Evolutionary conservation across 1,139 yeast genomes (phyloP).

Genomic region (Saccharomyces hybrid): DNA sequence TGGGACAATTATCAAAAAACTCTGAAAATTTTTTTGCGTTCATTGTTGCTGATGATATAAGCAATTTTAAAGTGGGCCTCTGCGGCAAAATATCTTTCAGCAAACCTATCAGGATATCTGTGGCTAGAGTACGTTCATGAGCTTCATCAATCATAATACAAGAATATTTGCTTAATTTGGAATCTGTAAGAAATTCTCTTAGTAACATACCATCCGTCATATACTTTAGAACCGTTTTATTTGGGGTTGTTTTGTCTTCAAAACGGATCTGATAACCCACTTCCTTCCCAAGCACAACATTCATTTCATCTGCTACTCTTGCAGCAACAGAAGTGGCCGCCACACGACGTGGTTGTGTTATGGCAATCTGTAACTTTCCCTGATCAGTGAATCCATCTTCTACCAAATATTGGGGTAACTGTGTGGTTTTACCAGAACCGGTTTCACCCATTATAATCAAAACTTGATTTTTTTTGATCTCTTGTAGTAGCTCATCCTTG

Average conservation of each 20-base stretch:
- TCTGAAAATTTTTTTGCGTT: slow-evolving; percentile 78
- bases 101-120: slow-evolving; percentile 80
- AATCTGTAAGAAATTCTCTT: slow-evolving; percentile 75
- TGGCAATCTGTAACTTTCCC: slow-evolving; percentile 49
- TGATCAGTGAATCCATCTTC: slow-evolving; percentile 66
- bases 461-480: slow-evolving; percentile 59
- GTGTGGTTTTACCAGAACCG: slow-evolving; percentile 96
- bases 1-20: slow-evolving; percentile 76
- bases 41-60: slow-evolving; percentile 91
- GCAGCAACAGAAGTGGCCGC: slow-evolving; percentile 66
- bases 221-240: slow-evolving; percentile 55
- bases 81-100: slow-evolving; percentile 56
- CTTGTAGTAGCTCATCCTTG: slow-evolving; percentile 48
- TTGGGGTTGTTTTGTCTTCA: slow-evolving; percentile 47
- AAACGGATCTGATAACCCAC: slow-evolving; percentile 65
- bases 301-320: slow-evolving; percentile 60
- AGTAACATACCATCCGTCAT: slow-evolving; percentile 91
- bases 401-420: slow-evolving; percentile 75
- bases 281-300: slow-evolving; percentile 48
- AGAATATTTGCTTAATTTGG: slow-evolving; percentile 57
- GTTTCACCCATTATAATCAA: slow-evolving; percentile 92
- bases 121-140: slow-evolving; percentile 88
- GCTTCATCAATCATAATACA: slow-evolving; percentile 95
- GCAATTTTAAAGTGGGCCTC: slow-evolving; percentile 60
- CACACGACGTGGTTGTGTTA: slow-evolving; percentile 70